Percentiles rank a stretch among this genome's conserved stretches.
Conservation (phyloP, 2,329 filamentous ascomycete species). For the Lasiodiplodia theobromae region DNA sequence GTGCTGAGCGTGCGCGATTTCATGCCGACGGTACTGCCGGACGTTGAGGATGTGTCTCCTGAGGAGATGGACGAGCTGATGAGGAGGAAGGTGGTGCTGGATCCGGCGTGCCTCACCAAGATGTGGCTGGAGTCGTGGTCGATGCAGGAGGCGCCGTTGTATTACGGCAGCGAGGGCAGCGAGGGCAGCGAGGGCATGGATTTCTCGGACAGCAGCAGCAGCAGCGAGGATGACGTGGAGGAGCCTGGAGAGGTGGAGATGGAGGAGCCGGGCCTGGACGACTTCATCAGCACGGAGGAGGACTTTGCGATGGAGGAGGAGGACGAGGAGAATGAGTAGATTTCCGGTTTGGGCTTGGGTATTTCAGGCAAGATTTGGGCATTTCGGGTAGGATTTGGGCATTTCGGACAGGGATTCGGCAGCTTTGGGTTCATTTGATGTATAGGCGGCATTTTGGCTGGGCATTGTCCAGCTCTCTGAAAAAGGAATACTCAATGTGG, state of each 20-base stretch:
- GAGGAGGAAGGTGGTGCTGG: neutral
- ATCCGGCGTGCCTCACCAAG: neutral
- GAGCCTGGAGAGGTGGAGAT: neutral
- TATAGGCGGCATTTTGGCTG: neutral
- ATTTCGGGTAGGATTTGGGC: neutral
- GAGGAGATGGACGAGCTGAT: neutral
- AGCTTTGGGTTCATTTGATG: neutral
- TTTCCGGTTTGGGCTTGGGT: neutral
- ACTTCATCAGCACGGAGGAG: neutral
- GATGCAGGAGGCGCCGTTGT: neutral
- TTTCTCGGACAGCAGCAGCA: neutral
- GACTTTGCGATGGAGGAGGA: neutral
- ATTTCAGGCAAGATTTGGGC: neutral
- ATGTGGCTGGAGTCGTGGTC: neutral
- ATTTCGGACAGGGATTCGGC: neutral
- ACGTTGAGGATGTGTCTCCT: neutral
- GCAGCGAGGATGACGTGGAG: neutral
- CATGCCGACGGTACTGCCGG: neutral
- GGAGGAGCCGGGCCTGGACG: neutral
- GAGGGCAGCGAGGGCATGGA: neutral
- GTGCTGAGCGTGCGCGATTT: neutral
- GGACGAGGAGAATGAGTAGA: neutral
- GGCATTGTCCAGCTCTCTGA: neutral
- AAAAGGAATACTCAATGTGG: neutral
- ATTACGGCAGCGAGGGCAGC: neutral